Evolutionary conservation across 768 basidiomycete species (phyloP), one percentile per base, ranked within the genome.

Genomic region (Macrolepiota albuminosa): DNA sequence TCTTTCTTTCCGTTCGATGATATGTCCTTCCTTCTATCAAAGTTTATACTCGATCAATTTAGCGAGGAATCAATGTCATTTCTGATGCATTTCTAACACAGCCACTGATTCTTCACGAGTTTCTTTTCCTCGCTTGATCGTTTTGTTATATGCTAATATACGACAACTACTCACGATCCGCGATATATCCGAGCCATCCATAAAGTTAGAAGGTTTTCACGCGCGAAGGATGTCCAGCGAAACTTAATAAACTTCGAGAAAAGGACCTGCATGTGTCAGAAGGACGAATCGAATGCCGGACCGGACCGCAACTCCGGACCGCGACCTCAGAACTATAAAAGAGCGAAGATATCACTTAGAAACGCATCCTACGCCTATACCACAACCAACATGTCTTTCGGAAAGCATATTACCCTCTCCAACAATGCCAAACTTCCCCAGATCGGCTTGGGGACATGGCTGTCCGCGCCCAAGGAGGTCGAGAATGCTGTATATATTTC

Each of bases 381-480:
- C n/a, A 24, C 36, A 54, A 40, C 18, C 37, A 62, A 4, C 56
- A 67, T 56, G 64, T 60, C 61, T 48, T 52, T 62, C 55, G 70
- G 71, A 64, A 78, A 78, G 61, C 70, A 68, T 29, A 63, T 82
- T 55, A 72, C 69, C 8, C 75, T 82, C 63, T 72, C 73, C 52
- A 75, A 67, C 56, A 85, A 86, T 2, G 74, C 76, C 43, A 64
- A 72, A 54, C 77, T 94, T 64, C 91, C 89, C 37, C 85, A 87
- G 71, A 84, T 93, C 65, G 93, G 93, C 43, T 78, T 93, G 40
- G 93, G 92, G 6, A 92, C 91, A 18, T 93, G 90, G 90, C 77
- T 86, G 58, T 87, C 89, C 7, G 77, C 86, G 68, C 86, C 86
- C 9, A 77, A 84, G 31, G 88, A 93, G 69, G 92, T 93, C 60